Base-by-base conservation (phyloP, 495 filamentous ascomycete species). In the Halenospora varia region DNA sequence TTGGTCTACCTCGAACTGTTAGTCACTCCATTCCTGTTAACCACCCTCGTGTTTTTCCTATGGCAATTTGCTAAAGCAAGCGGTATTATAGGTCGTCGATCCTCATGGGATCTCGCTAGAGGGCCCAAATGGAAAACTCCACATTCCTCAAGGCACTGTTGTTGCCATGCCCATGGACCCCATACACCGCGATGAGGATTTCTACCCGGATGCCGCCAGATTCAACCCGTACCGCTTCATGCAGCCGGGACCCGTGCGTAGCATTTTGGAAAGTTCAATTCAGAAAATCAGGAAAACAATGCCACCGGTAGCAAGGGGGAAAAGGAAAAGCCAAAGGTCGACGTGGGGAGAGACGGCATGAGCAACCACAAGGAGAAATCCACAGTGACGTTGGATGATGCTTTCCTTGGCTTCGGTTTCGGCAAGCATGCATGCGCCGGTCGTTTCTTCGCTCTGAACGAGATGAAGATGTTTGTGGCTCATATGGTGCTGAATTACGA, bases 361-460 rank as follows among this genome's bases (percentile, higher is more conserved):
- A 35, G 29, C 29, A 13, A 13, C 6, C 29, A 13, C 29, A 35
- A 35, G 29, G 29, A 35, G 6, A 35, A 35, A 13, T 35, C 29
- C 13, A 13, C 29, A 4, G 29, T 35, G 29, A 35, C 29, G 29
- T 35, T 35, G 29, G 29, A 35, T 13, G 29, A 35, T 13, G 29
- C 29, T 35, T 48, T 23, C 45, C 45, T 48, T 23, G 45, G 9
- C 17, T 84, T 80, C 46, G 80, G 82, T 0, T 68, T 75, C 55
- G 81, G 81, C 1, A 62, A 63, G 22, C 77, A 84, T 53, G 79
- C 82, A 0, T 83, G 81, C 61, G 81, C 82, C 0, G 83, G 82
- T 0, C 70, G 83, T 15, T 81, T 80, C 66, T 81, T 84, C 46
- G 80, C 77, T 10, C 18, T 18, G 6, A 48, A 48, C 45, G 45